Evolutionary conservation across 768 basidiomycete species (phyloP).

Genomic region (Neoboletus magnificus): DNA sequence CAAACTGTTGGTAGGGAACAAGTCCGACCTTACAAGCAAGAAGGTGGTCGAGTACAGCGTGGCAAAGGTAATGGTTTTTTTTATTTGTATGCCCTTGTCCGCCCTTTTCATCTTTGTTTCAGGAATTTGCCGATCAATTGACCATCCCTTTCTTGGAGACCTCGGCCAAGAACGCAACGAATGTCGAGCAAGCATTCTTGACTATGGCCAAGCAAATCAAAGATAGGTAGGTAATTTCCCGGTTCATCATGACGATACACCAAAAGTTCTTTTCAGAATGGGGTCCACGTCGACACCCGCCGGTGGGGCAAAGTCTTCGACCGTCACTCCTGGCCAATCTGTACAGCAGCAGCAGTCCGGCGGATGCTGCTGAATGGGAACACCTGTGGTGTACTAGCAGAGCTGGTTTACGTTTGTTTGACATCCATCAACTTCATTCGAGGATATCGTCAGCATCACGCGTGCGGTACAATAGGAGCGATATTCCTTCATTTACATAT

Average conservation of each 20-base stretch:
- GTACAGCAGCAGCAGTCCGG: constrained; percentile 72
- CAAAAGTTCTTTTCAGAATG: constrained; percentile 51
- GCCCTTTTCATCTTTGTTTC: constrained; percentile 5
- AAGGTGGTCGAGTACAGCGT: constrained; percentile 89
- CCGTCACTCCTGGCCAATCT: constrained; percentile 80
- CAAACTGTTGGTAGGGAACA: constrained; percentile 98
- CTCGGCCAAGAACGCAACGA: constrained; percentile 97
- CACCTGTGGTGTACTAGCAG: constrained; percentile 17
- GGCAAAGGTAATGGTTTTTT: constrained; percentile 62
- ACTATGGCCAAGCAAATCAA: constrained; percentile 98
- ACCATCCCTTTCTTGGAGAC: constrained; percentile 96
- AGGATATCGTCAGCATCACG: constrained; percentile 28
- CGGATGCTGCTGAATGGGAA: constrained; percentile 69
- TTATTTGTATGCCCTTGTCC: not conserved
- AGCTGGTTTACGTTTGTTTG: constrained; percentile 14
- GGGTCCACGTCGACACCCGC: constrained; percentile 75
- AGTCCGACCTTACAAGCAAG: constrained; percentile 96
- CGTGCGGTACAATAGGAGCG: constrained; percentile 30
- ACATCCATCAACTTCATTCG: constrained; percentile 13
- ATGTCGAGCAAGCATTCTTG: constrained; percentile 99
- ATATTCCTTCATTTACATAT: constrained; percentile 33
- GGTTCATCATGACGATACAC: not conserved
- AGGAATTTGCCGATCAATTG: constrained; percentile 96
- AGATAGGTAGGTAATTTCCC: constrained; percentile 57
- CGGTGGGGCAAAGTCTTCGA: constrained; percentile 75